Conservation (phyloP, 352 stramenopile genomes). For the Globisporangium acanthophoron region DNA sequence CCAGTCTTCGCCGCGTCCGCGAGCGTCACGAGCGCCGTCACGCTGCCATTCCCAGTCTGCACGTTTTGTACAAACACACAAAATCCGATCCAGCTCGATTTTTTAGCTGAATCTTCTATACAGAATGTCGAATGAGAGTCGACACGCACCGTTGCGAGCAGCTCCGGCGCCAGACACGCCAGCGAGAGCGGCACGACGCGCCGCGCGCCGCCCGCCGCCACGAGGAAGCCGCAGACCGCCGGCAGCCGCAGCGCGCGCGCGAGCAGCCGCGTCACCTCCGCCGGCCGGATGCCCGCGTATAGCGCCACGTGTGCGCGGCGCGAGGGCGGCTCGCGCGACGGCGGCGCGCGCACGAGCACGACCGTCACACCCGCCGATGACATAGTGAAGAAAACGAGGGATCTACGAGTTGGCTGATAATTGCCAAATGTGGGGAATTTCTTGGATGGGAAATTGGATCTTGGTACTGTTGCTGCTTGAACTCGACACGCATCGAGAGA, state of each 20-base stretch:
- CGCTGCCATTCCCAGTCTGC: constrained; percentile 1
- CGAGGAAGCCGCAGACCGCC: constrained; percentile 30
- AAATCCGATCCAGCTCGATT: background rate
- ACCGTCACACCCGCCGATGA: background rate
- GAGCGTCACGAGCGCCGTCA: constrained; percentile 19
- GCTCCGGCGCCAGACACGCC: constrained; percentile 39
- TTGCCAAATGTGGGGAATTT: too few species aligned
- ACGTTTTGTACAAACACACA: background rate
- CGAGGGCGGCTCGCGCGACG: constrained; percentile 1
- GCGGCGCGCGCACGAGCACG: constrained; percentile 4
- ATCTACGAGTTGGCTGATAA: too few species aligned
- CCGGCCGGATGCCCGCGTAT: constrained; percentile 39
- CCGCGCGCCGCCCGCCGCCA: constrained; percentile 3
- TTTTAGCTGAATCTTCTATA: too few species aligned
- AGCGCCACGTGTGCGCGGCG: constrained; percentile 27
- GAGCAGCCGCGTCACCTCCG: constrained; percentile 44
- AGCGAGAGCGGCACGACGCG: constrained; percentile 58
- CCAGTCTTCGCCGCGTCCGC: background rate
- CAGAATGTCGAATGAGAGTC: background rate
- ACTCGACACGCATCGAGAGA: too few species aligned
- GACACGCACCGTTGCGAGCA: constrained; percentile 21
- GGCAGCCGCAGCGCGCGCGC: constrained; percentile 24
- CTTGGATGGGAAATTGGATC: too few species aligned
- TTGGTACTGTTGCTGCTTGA: too few species aligned
- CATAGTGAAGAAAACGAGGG: background rate